These are phyloP conservation scores for Aspergillus sparsus DNA, from an alignment of 495 filamentous ascomycete genomes.

Conservation along the genomic window DNA sequence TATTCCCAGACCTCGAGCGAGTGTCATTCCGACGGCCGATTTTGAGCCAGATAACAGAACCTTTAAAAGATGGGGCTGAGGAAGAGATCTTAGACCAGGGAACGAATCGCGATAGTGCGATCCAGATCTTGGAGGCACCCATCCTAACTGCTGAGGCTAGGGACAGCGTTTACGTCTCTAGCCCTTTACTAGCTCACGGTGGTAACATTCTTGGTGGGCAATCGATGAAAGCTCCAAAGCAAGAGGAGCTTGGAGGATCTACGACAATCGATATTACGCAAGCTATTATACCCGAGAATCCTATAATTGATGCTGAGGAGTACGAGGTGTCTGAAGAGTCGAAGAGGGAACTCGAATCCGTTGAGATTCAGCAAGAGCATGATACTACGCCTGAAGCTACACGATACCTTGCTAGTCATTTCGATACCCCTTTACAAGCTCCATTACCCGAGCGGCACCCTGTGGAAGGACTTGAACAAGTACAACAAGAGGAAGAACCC, in stretches of 20 bases:
- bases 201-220: not conserved
- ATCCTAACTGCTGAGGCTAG: slow-evolving; percentile 27
- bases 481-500: slow-evolving; percentile 3
- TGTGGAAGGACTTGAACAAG: slow-evolving; percentile 21
- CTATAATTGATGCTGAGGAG: slow-evolving; percentile 14
- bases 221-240: slow-evolving; percentile 6
- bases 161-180: slow-evolving; percentile 21
- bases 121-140: slow-evolving; percentile 54
- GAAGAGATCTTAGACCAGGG: slow-evolving; percentile 45
- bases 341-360: slow-evolving; percentile 2
- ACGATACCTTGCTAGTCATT: slow-evolving; percentile 18
- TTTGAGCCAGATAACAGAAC: slow-evolving; percentile 26
- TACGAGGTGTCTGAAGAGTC: slow-evolving; percentile 19
- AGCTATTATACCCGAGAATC: slow-evolving; percentile 2
- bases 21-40: slow-evolving; percentile 35
- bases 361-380: slow-evolving; percentile 13
- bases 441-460: slow-evolving; percentile 38
- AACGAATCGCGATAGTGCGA: slow-evolving; percentile 51
- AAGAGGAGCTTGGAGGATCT: slow-evolving; percentile 15
- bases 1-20: slow-evolving; percentile 44
- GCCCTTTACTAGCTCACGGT: slow-evolving; percentile 20
- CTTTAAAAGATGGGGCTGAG: slow-evolving; percentile 51
- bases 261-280: slow-evolving; percentile 8
- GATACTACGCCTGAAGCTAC: slow-evolving; percentile 15
- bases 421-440: slow-evolving; percentile 24